Conservation (phyloP, 805 yeast genomes). For the Ogataea glucozyma region DNA sequence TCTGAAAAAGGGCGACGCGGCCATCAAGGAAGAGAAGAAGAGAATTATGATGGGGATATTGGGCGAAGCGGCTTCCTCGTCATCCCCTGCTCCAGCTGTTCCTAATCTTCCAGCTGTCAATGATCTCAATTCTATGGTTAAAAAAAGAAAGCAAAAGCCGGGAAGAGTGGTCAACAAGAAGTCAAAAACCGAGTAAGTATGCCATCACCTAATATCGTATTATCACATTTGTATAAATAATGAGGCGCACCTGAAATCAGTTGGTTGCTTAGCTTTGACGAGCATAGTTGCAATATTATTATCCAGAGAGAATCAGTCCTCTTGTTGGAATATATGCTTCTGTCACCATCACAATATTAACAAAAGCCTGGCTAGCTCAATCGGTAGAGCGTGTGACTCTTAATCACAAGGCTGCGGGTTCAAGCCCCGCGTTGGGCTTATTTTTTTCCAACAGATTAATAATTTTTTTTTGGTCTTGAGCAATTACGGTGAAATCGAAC, state of each 20-base stretch:
- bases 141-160: constrained; percentile 42
- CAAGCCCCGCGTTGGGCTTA: constrained; percentile 29
- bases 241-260: no score
- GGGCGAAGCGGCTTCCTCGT: constrained; percentile 42
- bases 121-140: constrained; percentile 63
- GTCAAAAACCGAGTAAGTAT: constrained; percentile 12
- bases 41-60: constrained; percentile 57
- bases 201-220: background rate
- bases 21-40: constrained; percentile 49
- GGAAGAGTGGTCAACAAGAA: constrained; percentile 22
- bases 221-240: background rate
- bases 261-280: no score
- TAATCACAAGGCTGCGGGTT: constrained; percentile 30
- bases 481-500: no score
- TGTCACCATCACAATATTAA: background rate
- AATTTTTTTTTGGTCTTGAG: background rate
- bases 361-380: constrained; percentile 29
- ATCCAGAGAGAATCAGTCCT: no score
- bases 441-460: no score
- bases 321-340: background rate
- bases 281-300: no score
- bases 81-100: constrained; percentile 20
- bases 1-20: constrained; percentile 51
- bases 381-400: constrained; percentile 32
- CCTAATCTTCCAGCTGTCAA: constrained; percentile 46